Base-by-base conservation (phyloP, 2,329 filamentous ascomycete genomes). In the Rhytidhysteron rufulum region DNA sequence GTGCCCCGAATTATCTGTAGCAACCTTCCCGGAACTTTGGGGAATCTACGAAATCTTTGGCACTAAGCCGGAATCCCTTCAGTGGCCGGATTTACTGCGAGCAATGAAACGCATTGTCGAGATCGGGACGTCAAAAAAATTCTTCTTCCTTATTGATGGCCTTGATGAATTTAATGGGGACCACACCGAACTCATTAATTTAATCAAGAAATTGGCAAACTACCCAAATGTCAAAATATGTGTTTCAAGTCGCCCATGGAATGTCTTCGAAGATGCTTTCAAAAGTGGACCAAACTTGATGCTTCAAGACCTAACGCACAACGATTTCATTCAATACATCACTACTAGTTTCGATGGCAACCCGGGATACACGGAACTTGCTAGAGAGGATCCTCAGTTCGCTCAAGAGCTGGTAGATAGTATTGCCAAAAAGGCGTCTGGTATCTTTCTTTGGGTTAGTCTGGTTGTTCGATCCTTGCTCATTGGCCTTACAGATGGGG, bases 391-490 rank as follows among this genome's bases (percentile, higher is more conserved):
- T 13, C 36, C 37, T 2, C 24, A 24, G 1, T 10, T 22, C 9
- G 20, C 41, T 5, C 10, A 31, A 11, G 19, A 37, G 1, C 20
- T 50, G 1, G 29, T 48, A 1, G 8, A 31, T 3, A 17, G 39
- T 3, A 39, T 55, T 9, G 35, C 32, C 4, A 9, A 37, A 4
- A 51, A 47, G 25, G 43, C 53, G 2, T 20, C 33, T 11, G 53
- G 53, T 4, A 45, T 51, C 0, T 56, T 56, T 30, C 41, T 54
- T 1, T 56, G 51, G 51, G 51, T 51, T 9, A 25, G 40, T 18
- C 39, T 56, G 2, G 51, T 51, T 7, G 47, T 45, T 1, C 10
- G 31, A 11, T 48, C 45, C 4, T 34, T 54, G 4, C 25, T 47
- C 3, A 42, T 41, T 10, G 44, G 45, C 4, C 19, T 54, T 7